These are phyloP conservation scores for Brassica rapa DNA, from an alignment of 345 rosid species.

Conservation along the genomic window DNA sequence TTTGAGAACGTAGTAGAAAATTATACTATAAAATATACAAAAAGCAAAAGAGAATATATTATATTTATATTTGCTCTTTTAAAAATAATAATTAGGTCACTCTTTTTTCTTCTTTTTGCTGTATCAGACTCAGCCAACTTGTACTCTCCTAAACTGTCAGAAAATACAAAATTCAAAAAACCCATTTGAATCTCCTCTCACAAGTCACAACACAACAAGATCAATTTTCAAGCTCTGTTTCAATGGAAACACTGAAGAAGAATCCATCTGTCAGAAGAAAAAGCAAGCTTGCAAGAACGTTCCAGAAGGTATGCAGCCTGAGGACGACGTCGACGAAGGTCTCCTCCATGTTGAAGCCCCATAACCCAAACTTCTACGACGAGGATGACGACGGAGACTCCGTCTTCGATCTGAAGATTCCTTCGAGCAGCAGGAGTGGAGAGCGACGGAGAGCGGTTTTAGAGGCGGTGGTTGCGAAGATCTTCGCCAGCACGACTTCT, in stretches of 20 bases:
- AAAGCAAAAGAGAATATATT: too few species aligned
- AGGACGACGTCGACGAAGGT: slow-evolving; percentile 49
- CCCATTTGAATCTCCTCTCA: not conserved
- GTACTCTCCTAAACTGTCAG: not conserved
- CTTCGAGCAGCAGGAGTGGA: slow-evolving; percentile 29
- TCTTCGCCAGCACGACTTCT: slow-evolving; percentile 73
- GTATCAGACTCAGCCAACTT: slow-evolving; percentile 12
- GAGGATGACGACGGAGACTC: slow-evolving; percentile 26
- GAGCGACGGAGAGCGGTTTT: slow-evolving; percentile 53
- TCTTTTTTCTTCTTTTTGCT: slow-evolving; percentile 25
- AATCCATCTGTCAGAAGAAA: slow-evolving; percentile 48
- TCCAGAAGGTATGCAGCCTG: slow-evolving; percentile 66
- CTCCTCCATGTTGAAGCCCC: slow-evolving; percentile 58
- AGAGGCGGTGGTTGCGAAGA: slow-evolving; percentile 74
- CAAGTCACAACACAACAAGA: not conserved
- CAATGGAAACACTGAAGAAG: slow-evolving; percentile 60
- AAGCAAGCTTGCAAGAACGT: slow-evolving; percentile 65
- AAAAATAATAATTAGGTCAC: not conserved
- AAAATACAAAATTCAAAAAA: too few species aligned
- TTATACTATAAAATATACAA: too few species aligned
- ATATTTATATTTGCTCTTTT: not conserved
- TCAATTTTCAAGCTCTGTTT: slow-evolving; percentile 17
- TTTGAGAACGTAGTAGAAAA: too few species aligned
- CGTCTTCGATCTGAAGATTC: slow-evolving; percentile 36
- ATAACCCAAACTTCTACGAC: slow-evolving; percentile 44